These are phyloP conservation scores for baker's yeast (Saccharomyces cerevisiae) DNA, from an alignment of 805 yeast genomes.

Conservation along the genomic window DNA sequence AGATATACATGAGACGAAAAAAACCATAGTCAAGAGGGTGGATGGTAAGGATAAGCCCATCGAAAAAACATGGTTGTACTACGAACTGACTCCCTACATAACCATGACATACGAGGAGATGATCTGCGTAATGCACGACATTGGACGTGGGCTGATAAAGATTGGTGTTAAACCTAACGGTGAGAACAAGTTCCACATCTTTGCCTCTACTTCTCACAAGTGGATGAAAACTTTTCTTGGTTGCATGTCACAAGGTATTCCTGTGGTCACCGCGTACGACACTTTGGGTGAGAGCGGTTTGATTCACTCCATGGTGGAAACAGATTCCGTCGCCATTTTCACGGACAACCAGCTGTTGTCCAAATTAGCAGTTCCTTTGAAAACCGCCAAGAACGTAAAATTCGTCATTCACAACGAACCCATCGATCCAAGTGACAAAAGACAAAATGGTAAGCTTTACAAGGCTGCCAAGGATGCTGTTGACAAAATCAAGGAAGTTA, in stretches of 20 bases:
- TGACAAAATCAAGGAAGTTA: conserved; percentile 48
- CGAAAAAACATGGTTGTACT: conserved; percentile 82
- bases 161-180: conserved; percentile 61
- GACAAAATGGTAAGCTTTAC: conserved; percentile 55
- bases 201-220: conserved; percentile 79
- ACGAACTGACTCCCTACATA: conserved; percentile 66
- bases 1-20: conserved; percentile 69
- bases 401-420: conserved; percentile 63
- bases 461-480: conserved; percentile 46
- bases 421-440: conserved; percentile 50
- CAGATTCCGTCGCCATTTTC: conserved; percentile 69
- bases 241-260: conserved; percentile 65
- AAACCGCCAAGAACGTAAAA: conserved; percentile 53
- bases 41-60: conserved; percentile 68
- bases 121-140: conserved; percentile 37
- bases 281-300: conserved; percentile 85
- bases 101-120: conserved; percentile 58
- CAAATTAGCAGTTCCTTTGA: conserved; percentile 64
- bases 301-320: conserved; percentile 76
- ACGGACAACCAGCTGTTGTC: conserved; percentile 71
- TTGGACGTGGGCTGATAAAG: conserved; percentile 69
- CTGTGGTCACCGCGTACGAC: conserved; percentile 95
- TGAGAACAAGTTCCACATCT: conserved; percentile 64
- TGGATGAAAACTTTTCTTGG: conserved; percentile 90
- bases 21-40: conserved; percentile 62